Percentiles rank a stretch among this genome's conserved stretches.
Evolutionary conservation across 352 stramenopile species (phyloP).

Genomic region (Globisporangium uncinulatum): DNA sequence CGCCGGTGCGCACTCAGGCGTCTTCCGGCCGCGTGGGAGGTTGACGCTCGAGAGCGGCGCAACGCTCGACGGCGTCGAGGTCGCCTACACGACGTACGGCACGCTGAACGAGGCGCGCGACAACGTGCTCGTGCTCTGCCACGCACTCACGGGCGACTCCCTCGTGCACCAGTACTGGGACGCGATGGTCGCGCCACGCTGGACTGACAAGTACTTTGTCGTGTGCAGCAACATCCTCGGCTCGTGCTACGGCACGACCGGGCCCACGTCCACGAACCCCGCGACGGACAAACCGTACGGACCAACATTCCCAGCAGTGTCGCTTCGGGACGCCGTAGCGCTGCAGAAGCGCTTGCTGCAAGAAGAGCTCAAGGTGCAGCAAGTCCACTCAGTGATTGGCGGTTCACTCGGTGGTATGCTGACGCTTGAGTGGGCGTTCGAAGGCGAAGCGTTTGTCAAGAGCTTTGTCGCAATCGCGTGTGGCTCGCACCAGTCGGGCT

Average conservation of each 20-base stretch:
- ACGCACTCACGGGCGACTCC: constrained; percentile 94
- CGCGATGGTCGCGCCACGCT: constrained; percentile 90
- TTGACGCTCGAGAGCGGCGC: constrained; percentile 63
- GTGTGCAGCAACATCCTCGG: constrained; percentile 95
- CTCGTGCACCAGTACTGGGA: constrained; percentile 93
- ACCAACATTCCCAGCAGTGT: constrained; percentile 87
- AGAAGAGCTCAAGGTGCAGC: constrained; percentile 79
- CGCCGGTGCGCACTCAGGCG: constrained; percentile 31
- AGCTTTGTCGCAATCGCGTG: constrained; percentile 93
- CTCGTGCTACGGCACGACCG: constrained; percentile 93
- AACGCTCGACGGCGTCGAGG: constrained; percentile 56
- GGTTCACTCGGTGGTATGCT: constrained; percentile 97
- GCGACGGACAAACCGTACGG: constrained; percentile 75
- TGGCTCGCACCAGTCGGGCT: constrained; percentile 91
- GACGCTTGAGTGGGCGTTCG: constrained; percentile 94
- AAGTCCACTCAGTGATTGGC: constrained; percentile 88
- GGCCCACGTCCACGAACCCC: constrained; percentile 78
- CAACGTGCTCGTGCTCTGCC: constrained; percentile 64
- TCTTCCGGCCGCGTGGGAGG: constrained; percentile 33
- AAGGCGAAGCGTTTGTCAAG: constrained; percentile 78
- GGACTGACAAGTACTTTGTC: constrained; percentile 96
- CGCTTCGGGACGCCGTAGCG: constrained; percentile 90
- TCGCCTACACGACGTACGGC: constrained; percentile 95
- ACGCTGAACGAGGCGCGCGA: constrained; percentile 63
- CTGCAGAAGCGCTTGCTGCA: constrained; percentile 89